Evolutionary conservation across 2,329 filamentous ascomycete genomes (phyloP).

Genomic region (Pseudogymnoascus verrucosus): DNA sequence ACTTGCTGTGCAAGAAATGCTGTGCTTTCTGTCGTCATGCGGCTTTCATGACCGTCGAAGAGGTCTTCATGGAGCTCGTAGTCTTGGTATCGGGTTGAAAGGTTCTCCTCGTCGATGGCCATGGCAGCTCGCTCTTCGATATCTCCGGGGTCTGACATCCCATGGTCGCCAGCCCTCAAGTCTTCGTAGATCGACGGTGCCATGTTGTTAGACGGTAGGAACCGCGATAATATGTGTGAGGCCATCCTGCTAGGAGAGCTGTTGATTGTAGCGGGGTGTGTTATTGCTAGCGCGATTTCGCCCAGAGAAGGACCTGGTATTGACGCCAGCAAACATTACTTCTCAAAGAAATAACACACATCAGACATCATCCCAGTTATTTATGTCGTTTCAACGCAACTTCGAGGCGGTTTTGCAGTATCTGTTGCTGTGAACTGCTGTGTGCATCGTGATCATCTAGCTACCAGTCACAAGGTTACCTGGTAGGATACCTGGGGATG

Average conservation of each 20-base stretch:
- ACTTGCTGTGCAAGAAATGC: constrained; percentile 21
- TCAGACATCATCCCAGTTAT: not conserved
- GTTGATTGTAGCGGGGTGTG: constrained; percentile 3
- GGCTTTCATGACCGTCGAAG: constrained; percentile 26
- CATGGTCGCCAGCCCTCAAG: constrained; percentile 24
- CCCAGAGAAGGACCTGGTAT: not conserved
- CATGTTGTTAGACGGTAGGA: constrained; percentile 25
- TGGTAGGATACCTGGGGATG: constrained; percentile 4
- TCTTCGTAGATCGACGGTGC: constrained; percentile 30
- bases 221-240: constrained; percentile 27
- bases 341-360: not conserved
- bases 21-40: constrained; percentile 25
- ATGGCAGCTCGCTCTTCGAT: constrained; percentile 27
- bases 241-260: constrained; percentile 23
- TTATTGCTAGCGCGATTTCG: constrained; percentile 1
- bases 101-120: constrained; percentile 28
- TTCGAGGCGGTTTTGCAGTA: not conserved
- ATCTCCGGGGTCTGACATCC: constrained; percentile 23
- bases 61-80: constrained; percentile 26
- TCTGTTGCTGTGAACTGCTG: not conserved
- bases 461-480: constrained; percentile 5
- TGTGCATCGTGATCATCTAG: not conserved
- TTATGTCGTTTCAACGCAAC: not conserved
- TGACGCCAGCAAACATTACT: constrained; percentile 2
- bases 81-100: constrained; percentile 22